Base-by-base conservation (phyloP, 441 rosid species). In the Jatropha multifida region DNA sequence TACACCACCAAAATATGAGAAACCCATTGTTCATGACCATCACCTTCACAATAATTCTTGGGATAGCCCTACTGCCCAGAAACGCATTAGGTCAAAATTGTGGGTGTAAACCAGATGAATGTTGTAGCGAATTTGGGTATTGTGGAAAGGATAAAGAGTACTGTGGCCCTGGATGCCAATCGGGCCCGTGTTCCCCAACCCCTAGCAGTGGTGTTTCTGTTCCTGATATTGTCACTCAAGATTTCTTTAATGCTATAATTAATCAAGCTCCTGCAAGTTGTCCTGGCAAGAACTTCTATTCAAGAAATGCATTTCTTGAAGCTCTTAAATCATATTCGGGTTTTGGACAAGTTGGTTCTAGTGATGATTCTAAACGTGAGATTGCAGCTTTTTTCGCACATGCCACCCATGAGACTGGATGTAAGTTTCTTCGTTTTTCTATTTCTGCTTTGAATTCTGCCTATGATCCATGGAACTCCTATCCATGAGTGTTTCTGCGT, bases 361-460 rank as follows among this genome's bases (percentile, higher is more conserved):
- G 41, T 26, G 76, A 76, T 60, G 88, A 80, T 55, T 71, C 81
- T 17, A 84, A 81, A 74, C 80, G 86, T 7, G 88, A 86, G 76
- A 73, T 86, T 48, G 89, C 88, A 20, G 88, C 84, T 4, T 85
- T 81, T 52, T 84, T 86, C 20, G 86, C 89, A 20, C 89, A 86
- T 41, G 80, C 77, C 62, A 86, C 89, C 4, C 83, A 83, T 32
- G 88, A 83, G 44, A 86, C 88, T 62, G 84, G 89, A 74, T 63
- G 85, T 84, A 73, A 79, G 84, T 32, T 44, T 5, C 59, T 17
- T 55, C 2, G 2, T 20, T 18, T 5, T 18, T 54, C 58, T 4
- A 3, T 14, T 52, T 4, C 58, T 13, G 3, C 13, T 54, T 17
- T 17, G 7, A 8, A 5, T 42, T 42, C 4, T 42, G 46, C 46